Percentiles rank a stretch among this genome's conserved stretches.
Conservation (phyloP, 306 rosid species). For the Purshia tridentata region DNA sequence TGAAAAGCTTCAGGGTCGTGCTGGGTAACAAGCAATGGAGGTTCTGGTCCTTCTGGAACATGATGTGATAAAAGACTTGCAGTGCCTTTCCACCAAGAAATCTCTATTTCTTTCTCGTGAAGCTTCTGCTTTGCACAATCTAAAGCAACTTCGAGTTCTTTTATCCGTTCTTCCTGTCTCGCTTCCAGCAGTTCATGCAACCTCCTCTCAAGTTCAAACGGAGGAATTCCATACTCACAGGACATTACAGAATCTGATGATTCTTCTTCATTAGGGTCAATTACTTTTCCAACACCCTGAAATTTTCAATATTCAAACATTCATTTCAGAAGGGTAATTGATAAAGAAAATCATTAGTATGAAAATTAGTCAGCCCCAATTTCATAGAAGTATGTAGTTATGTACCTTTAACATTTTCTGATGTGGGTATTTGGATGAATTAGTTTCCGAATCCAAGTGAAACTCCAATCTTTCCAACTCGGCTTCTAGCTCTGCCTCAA, state of each 20-base stretch:
- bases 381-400: conserved; percentile 6
- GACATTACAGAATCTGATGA: conserved; percentile 33
- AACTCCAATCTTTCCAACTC: conserved; percentile 75
- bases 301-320: conserved; percentile 32
- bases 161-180: conserved; percentile 65
- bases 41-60: conserved; percentile 55
- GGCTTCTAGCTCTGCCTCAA: conserved; percentile 71
- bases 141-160: conserved; percentile 69
- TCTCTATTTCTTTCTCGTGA: conserved; percentile 61
- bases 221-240: conserved; percentile 56
- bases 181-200: conserved; percentile 74
- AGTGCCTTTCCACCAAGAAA: conserved; percentile 76
- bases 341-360: background rate
- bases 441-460: conserved; percentile 55
- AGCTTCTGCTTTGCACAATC: conserved; percentile 54
- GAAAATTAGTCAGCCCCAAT: background rate
- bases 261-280: conserved; percentile 44
- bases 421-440: conserved; percentile 30
- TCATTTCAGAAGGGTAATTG: background rate
- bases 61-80: conserved; percentile 46
- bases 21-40: conserved; percentile 46
- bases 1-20: conserved; percentile 37
- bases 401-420: conserved; percentile 49
- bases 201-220: conserved; percentile 71
- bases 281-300: conserved; percentile 50